Base-by-base conservation (phyloP, 176 grass and related monocot species). In the Aegilops longissima region DNA sequence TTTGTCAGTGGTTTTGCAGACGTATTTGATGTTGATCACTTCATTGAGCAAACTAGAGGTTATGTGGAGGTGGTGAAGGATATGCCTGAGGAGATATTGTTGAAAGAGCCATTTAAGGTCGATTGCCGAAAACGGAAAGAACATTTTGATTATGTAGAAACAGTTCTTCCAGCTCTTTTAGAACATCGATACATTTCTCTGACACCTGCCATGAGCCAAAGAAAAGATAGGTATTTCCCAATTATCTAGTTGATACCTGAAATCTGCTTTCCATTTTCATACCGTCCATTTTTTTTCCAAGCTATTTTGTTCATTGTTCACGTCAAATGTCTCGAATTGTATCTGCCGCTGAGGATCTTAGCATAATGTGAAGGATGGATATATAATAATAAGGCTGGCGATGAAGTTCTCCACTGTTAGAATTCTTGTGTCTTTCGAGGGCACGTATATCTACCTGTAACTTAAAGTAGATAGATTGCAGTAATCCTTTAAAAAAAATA, bases 61-160 rank as follows among this genome's bases (percentile, higher is more conserved):
- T 93, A 91, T 81, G 90, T 99, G 12, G 83, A 91, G 70, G 87
- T 96, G 85, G 87, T 96, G 68, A 96, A 90, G 87, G 94, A 94
- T 44, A 80, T 93, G 61, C 97, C 97, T 10, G 73, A 80, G 5
- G 90, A 93, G 63, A 92, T 99, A 81, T 88, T 80, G 52, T 78
- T 80, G 25, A 94, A 78, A 94, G 92, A 96, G 18, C 94, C 97
- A 18, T 93, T 93, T 75, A 90, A 82, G 24, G 90, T 96, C 81
- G 97, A 99, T 62, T 99, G 94, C 88, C 94, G 94, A 31, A 96
- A 99, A 80, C 85, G 83, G 27, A 99, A 93, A 88, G 94, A 94
- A 18, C 89, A 87, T 56, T 96, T 93, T 87, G 97, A 96, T 85
- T 99, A 96, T 61, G 82, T 93, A 6, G 97, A 96, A 62, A 39